These are phyloP conservation scores for Trametes polyzona DNA, from an alignment of 1,284 basidiomycete genomes.

Conservation along the genomic window DNA sequence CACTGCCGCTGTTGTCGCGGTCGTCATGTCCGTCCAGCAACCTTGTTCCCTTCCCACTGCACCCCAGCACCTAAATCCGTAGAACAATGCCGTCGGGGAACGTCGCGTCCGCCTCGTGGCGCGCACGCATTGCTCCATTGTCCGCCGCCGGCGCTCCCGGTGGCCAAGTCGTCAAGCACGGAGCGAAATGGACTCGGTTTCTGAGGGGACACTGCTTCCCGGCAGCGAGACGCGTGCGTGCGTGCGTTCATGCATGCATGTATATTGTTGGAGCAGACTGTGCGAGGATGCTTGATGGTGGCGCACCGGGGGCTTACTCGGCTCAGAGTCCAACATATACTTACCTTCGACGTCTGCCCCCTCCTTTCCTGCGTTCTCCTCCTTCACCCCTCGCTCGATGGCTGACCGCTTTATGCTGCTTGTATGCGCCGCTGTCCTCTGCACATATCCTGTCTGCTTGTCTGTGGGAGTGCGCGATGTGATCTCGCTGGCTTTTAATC, in stretches of 20 bases:
- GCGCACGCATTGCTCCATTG: conserved; percentile 4
- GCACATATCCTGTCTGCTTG: background rate
- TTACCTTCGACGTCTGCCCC: background rate
- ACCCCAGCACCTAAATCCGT: background rate
- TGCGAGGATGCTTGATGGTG: conserved; percentile 22
- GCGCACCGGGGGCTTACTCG: conserved; percentile 21
- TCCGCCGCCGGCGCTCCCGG: background rate
- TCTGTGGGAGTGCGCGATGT: background rate
- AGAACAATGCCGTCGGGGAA: conserved; percentile 2
- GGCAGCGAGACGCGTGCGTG: background rate
- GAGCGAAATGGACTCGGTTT: conserved; percentile 3
- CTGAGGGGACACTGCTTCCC: background rate
- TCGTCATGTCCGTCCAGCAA: background rate
- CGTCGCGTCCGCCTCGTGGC: background rate
- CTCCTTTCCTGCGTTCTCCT: background rate
- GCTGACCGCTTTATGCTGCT: too few species aligned
- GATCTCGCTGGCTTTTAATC: conserved; percentile 3
- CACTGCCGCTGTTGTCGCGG: background rate
- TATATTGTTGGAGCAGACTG: conserved; percentile 10
- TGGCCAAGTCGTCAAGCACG: background rate
- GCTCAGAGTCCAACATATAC: conserved; percentile 20
- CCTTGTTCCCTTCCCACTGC: background rate
- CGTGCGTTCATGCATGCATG: background rate
- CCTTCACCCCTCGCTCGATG: background rate
- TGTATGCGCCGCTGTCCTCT: background rate